Base-by-base conservation (phyloP, 345 rosid genomes). In the Murraya paniculata region DNA sequence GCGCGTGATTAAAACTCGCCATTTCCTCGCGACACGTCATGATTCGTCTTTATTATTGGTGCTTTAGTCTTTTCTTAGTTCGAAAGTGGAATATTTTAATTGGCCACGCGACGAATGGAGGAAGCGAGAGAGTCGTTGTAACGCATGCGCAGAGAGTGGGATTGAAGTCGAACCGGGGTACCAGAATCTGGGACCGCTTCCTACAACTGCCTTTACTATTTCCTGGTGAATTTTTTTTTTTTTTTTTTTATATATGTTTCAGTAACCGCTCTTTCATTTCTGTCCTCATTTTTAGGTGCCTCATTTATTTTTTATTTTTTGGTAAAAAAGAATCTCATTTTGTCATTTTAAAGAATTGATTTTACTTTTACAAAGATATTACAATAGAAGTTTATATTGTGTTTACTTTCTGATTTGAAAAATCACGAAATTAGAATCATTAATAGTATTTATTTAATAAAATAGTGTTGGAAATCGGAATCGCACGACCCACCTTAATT, bases 131-230 rank as follows among this genome's bases (percentile, higher is more conserved):
- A 18, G 4, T 22, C 7, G 30, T 6, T 7, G 24, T 21, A 0
- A 1, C 38, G 21, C 30, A 41, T 16, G 25, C 6, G 68, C 33
- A 41, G 77, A 28, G 66, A 35, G 14, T 75, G 58, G 7, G 36
- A 18, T 27, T 75, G n/a, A 13, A 24, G 33, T 14, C 75, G 55
- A 71, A 70, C 72, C 62, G 55, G 59, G 59, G 66, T 70, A 71
- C 72, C 83, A 62, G 50, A 76, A 70, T 33, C 74, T 70, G 68
- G 79, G 73, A 70, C 73, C 76, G 68, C 38, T 39, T 71, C 68
- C 13, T 53, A 19, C 56, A 80, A 75, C 79, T 22, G 76, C 71
- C 62, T 68, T 80, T 75, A 75, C 66, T 69, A 75, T 70, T 80
- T 75, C 65, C 71, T 55, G 31, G 50, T 56, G n/a, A n/a, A n/a